Percentiles rank a stretch among this genome's conserved stretches.
phyloP scores from a whole-genome alignment of 2,329 filamentous ascomycete genomes.

The Lasiodiplodia hormozganensis region DNA sequence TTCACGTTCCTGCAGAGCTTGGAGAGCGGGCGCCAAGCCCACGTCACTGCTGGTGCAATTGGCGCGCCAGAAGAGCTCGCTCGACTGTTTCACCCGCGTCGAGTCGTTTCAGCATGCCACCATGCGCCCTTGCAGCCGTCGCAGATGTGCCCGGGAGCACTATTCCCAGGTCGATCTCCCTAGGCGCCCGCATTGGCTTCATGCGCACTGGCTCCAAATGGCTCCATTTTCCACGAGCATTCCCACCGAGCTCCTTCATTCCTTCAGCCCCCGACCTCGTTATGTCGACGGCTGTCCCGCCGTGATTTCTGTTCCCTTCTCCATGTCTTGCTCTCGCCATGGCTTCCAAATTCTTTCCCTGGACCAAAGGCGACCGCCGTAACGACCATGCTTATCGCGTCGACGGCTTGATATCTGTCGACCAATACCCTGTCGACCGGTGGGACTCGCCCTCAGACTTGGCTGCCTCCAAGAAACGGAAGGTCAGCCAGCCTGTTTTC shows the following conservation, averaged over 20 bases:
- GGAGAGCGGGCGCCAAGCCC: constrained; percentile 11
- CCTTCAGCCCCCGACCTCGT: constrained; percentile 3
- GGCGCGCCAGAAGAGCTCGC: constrained; percentile 12
- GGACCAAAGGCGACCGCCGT: constrained; percentile 50
- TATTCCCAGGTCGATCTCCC: neutral
- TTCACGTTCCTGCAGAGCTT: constrained; percentile 9
- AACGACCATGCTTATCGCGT: constrained; percentile 40
- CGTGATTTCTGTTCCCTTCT: neutral
- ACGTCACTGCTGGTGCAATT: constrained; percentile 23
- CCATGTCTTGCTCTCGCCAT: constrained; percentile 36
- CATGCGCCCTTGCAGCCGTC: constrained; percentile 20
- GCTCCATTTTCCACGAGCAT: constrained; percentile 11
- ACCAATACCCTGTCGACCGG: constrained; percentile 33
- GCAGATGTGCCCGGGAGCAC: constrained; percentile 11
- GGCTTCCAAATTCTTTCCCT: constrained; percentile 52
- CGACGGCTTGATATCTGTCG: constrained; percentile 49
- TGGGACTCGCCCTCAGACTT: constrained; percentile 31
- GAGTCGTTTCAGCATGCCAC: constrained; percentile 24
- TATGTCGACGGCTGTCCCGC: neutral
- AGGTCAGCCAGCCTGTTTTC: constrained; percentile 14
- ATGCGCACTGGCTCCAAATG: constrained; percentile 17
- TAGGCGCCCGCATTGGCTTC: neutral
- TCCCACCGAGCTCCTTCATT: constrained; percentile 10
- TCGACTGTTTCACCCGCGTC: constrained; percentile 11
- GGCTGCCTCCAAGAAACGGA: constrained; percentile 26